Evolutionary conservation across 768 basidiomycete genomes (phyloP), one percentile per base, ranked within the genome.

Genomic region (Lentinula sp.): DNA sequence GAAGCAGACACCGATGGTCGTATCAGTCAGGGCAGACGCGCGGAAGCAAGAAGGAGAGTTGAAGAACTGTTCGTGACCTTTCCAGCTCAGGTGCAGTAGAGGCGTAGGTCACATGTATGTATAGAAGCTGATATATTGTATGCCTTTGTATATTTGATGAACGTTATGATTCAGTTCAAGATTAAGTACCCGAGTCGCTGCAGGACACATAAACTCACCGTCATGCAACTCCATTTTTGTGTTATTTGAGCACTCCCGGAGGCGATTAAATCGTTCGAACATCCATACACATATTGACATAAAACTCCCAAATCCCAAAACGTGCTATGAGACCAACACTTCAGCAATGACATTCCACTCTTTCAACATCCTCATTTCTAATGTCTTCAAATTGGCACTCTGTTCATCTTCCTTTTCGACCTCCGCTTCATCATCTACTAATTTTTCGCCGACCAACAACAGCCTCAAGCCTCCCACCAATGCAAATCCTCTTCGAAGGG

Each of bases 331-430:
- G 43, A 91, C 83, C 88, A 87, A 89, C 35, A 89, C 70, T 70
- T 93, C 91, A 9, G 79, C 84, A 48, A 93, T 73, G 6, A 87
- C 77, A 63, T 86, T 86, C 78, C 88, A 86, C 72, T 91, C 89
- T 66, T 83, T 87, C 68, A 92, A 69, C 34, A 74, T 78, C 58
- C 76, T 76, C n/a, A 75, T 77, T 60, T 76, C 77, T 57, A 62
- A 13, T 39, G 13, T 39, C 37, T 39, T 39, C 37, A 39, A 39
- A 39, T 8, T 13, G 37, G 9, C 37, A 39, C 37, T 13, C 37
- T 39, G 13, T 5, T 2, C 37, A 39, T 39, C 37, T 13, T 39
- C 37, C 1, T 39, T 13, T 13, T 39, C 37, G 7, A 13, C 37
- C 37, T 39, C 37, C 82, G 87, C 64, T 10, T 67, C 69, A 15